phyloP scores from a whole-genome alignment of 2,329 filamentous ascomycete genomes.

The Pyrenochaeta sp. region DNA sequence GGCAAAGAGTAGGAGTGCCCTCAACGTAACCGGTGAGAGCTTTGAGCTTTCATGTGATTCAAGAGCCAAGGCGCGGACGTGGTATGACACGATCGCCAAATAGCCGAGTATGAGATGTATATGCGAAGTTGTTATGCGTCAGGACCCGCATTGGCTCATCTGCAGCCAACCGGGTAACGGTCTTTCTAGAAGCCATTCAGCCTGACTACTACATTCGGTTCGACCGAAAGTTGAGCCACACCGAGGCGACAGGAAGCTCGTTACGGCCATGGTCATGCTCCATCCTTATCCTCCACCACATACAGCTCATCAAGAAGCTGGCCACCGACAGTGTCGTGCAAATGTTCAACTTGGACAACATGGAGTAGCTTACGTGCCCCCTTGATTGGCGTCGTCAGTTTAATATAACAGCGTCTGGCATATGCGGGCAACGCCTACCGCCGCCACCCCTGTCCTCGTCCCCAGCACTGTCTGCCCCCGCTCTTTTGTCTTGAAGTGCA shows the following conservation, averaged over 20 bases:
- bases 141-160: conserved; percentile 31
- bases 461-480: conserved; percentile 14
- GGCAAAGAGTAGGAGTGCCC: conserved; percentile 6
- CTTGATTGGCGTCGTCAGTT: conserved; percentile 17
- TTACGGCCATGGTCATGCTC: background rate
- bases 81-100: conserved; percentile 44
- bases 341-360: background rate
- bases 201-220: conserved; percentile 25
- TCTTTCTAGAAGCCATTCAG: conserved; percentile 37
- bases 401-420: conserved; percentile 35
- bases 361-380: conserved; percentile 15
- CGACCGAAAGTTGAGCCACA: conserved; percentile 22
- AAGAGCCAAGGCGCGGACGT: conserved; percentile 28
- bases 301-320: background rate
- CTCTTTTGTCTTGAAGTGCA: conserved; percentile 19
- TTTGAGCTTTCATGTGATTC: conserved; percentile 41
- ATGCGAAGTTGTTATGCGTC: conserved; percentile 41
- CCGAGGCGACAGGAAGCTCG: background rate
- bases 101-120: conserved; percentile 45
- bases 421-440: conserved; percentile 28
- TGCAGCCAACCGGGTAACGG: conserved; percentile 33
- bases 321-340: conserved; percentile 8
- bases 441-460: conserved; percentile 23
- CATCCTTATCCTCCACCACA: background rate
- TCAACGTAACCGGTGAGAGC: conserved; percentile 16